Evolutionary conservation across 306 rosid species (phyloP).

Genomic region (Luffa acutangula): DNA sequence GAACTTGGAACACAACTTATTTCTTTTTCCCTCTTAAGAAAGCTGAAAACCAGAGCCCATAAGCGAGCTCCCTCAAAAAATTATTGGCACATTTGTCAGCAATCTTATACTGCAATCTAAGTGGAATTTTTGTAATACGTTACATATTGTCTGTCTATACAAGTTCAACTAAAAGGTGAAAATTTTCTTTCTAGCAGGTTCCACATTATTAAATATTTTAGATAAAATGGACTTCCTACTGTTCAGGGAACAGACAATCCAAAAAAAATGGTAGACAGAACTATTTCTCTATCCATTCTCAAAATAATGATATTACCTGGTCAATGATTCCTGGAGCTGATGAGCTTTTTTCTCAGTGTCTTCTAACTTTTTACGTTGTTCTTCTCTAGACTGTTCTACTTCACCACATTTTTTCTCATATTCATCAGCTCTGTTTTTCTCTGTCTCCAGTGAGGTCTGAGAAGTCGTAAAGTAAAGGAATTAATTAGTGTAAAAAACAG

Average conservation of each 20-base stretch:
- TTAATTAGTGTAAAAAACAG: constrained; percentile 17
- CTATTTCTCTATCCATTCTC: constrained; percentile 9
- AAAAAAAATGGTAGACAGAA: neutral
- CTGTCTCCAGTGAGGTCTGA: constrained; percentile 62
- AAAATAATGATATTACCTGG: constrained; percentile 63
- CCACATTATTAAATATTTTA: constrained; percentile 30
- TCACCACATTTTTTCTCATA: constrained; percentile 51
- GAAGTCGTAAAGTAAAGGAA: constrained; percentile 44
- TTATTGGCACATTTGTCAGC: neutral
- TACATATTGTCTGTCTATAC: neutral
- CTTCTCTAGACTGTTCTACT: constrained; percentile 67
- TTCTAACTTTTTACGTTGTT: constrained; percentile 62
- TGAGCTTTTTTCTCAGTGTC: constrained; percentile 66
- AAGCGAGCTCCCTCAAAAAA: neutral
- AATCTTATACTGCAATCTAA: neutral
- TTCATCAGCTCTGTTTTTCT: constrained; percentile 54
- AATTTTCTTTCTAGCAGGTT: neutral
- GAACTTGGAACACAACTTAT: neutral
- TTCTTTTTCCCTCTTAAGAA: neutral
- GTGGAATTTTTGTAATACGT: neutral
- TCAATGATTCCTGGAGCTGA: constrained; percentile 89
- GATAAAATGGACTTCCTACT: neutral
- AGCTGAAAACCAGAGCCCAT: neutral
- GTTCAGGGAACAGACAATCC: constrained; percentile 19
- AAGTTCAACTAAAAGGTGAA: neutral